Base-by-base conservation (phyloP, 768 basidiomycete genomes). In the Phlegmacium glaucopus region DNA sequence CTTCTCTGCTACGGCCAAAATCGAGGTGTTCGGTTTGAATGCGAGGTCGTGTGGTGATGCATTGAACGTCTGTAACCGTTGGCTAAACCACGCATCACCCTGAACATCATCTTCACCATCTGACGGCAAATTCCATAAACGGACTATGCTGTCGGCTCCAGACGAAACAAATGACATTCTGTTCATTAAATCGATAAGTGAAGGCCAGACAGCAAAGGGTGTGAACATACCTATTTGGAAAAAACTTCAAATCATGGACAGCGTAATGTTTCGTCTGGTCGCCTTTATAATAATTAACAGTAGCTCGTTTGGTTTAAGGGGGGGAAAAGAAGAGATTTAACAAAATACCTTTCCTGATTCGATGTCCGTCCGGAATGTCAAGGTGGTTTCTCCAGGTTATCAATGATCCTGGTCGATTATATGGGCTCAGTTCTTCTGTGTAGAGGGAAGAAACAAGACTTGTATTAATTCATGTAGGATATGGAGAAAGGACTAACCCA, bases 211-310 rank as follows among this genome's bases (percentile, higher is more conserved):
- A 34, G n/a, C n/a, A 48, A n/a, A 6, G 32, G 32, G 15, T 27
- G 8, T 9, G 15, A 18, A 39, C 66, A 48, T 57, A 78, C 80
- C 72, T 68, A 48, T 47, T 54, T 1, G 80, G 78, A 55, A 79
- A 74, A 47, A 82, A 78, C 16, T 74, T 75, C 32, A 82, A 67
- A 48, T 83, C 79, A 41, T 75, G 72, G 0, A 85, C 72, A 1
- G 76, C 67, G 49, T 80, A 83, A 50, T 82, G 68, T 51, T 78
- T 80, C 13, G 44, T 63, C 8, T 49, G 47, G 29, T 47, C 50
- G 35, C 27, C 28, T 32, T 17, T 22, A 53, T 62, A 59, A 15
- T 11, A 15, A 16, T 18, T 9, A 22, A 22, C 22, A 22, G 13
- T 16, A 11, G 6, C 27, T 15, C 27, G 17, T 17, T 30, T 5